Percentiles rank a stretch among this genome's conserved stretches.
Evolutionary conservation across 2,329 filamentous ascomycete genomes (phyloP).

Genomic region (Aureobasidium lini): DNA sequence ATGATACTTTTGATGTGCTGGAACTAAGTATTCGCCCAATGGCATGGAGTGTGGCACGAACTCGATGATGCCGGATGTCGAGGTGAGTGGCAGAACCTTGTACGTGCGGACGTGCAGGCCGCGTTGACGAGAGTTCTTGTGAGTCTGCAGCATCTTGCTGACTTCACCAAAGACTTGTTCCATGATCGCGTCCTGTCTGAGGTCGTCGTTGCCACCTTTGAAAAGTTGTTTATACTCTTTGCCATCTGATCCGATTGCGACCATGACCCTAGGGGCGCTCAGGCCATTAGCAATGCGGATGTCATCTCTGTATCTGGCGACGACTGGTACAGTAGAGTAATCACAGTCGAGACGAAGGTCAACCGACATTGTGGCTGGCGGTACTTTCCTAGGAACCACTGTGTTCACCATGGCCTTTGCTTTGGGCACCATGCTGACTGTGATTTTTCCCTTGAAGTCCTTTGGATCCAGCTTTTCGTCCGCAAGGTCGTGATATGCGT

Average conservation of each 20-base stretch:
- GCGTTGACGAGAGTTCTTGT: conserved; percentile 79
- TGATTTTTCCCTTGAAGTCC: conserved; percentile 34
- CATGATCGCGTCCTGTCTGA: conserved; percentile 97
- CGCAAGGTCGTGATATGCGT: conserved; percentile 57
- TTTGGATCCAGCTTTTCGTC: conserved; percentile 42
- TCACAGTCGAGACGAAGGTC: conserved; percentile 64
- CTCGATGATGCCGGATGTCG: conserved; percentile 84
- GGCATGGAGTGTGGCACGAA: conserved; percentile 93
- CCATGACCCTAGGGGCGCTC: conserved; percentile 89
- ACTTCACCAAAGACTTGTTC: conserved; percentile 98
- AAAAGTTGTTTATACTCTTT: conserved; percentile 78
- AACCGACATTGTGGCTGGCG: conserved; percentile 84
- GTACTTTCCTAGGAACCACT: conserved; percentile 43
- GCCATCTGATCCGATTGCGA: conserved; percentile 70
- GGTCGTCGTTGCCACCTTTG: conserved; percentile 91
- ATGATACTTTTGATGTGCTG: conserved; percentile 79
- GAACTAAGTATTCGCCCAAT: conserved; percentile 84
- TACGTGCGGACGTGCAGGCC: conserved; percentile 90
- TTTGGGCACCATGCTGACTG: conserved; percentile 51
- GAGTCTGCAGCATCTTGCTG: conserved; percentile 77
- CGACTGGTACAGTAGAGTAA: conserved; percentile 69
- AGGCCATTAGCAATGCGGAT: conserved; percentile 86
- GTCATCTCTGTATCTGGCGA: conserved; percentile 61
- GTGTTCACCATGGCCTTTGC: neutral
- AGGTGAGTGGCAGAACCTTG: conserved; percentile 85